These are phyloP conservation scores for Mycena olivaceomarginata DNA, from an alignment of 768 basidiomycete genomes.

Conservation along the genomic window DNA sequence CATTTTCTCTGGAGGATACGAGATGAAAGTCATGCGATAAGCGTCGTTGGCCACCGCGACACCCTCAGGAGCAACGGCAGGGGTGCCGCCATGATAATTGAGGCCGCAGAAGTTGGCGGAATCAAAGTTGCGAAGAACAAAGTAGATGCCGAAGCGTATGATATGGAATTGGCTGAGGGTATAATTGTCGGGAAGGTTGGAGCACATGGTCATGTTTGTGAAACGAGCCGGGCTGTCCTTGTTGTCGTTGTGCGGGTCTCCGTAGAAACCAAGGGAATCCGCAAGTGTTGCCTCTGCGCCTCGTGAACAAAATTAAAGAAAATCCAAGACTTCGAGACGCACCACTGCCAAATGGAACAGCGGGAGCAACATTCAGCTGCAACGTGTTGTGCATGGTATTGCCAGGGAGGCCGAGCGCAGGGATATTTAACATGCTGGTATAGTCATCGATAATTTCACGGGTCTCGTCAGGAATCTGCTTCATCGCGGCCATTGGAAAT, in stretches of 20 bases:
- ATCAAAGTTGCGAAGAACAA: conserved; percentile 23
- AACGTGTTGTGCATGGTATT: background rate
- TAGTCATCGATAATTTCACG: background rate
- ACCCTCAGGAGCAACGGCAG: conserved; percentile 14
- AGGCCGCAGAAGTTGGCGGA: conserved; percentile 26
- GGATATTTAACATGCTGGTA: background rate
- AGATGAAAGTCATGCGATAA: background rate
- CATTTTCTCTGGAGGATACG: conserved; percentile 8
- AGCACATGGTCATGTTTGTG: conserved; percentile 24
- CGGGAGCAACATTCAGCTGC: background rate
- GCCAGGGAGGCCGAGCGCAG: background rate
- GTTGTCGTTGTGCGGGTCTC: background rate
- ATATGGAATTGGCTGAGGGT: conserved; percentile 18
- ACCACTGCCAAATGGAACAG: background rate
- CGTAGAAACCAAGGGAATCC: no score
- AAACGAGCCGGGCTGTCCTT: conserved; percentile 16
- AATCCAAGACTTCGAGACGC: background rate
- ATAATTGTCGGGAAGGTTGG: conserved; percentile 4
- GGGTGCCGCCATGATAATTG: conserved; percentile 14
- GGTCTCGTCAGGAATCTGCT: background rate
- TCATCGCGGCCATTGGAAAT: background rate
- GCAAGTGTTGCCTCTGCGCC: no score
- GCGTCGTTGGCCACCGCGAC: no score
- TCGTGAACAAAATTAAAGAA: no score
- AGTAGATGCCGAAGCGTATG: conserved; percentile 4